Conservation (phyloP, 1,139 yeast genomes). For the Yamadazyma songkhlaensis region DNA sequence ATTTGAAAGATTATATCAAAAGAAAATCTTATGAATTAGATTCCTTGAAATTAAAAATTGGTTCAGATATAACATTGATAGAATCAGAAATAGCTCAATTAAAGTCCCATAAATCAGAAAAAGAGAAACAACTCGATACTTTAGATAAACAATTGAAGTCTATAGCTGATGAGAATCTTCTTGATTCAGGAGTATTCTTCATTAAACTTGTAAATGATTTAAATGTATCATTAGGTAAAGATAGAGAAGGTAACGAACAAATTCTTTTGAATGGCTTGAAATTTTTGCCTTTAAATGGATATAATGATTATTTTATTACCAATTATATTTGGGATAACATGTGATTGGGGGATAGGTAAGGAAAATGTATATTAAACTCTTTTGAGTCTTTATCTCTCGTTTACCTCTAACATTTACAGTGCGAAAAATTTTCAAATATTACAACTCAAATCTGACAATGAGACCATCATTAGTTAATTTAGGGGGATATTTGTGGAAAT, state of each 20-base stretch:
- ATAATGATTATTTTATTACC: slow-evolving; percentile 61
- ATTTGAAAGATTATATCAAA: neutral
- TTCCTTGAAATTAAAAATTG: neutral
- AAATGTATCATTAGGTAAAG: neutral
- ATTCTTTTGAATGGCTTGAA: slow-evolving; percentile 23
- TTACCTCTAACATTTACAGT: too few species aligned
- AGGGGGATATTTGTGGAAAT: slow-evolving; percentile 88
- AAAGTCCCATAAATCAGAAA: too few species aligned
- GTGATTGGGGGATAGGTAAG: too few species aligned
- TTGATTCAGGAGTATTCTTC: neutral
- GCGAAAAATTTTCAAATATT: neutral
- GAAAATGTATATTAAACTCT: too few species aligned
- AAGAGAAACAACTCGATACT: too few species aligned
- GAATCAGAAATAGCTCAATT: too few species aligned
- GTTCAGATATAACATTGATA: too few species aligned
- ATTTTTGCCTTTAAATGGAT: slow-evolving; percentile 13
- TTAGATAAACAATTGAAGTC: neutral
- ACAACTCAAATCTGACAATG: neutral
- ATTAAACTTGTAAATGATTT: neutral
- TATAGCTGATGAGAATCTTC: neutral
- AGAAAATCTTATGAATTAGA: neutral
- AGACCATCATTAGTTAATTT: slow-evolving; percentile 17
- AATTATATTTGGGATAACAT: slow-evolving; percentile 69
- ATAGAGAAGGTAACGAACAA: slow-evolving; percentile 1
- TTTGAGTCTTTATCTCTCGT: too few species aligned